A percentile compares a stretch with the other conserved stretches of the same genome.
These are phyloP conservation scores for Pseudonitzschia multistriata DNA, from an alignment of 108 stramenopile genomes.

Conservation along the genomic window DNA sequence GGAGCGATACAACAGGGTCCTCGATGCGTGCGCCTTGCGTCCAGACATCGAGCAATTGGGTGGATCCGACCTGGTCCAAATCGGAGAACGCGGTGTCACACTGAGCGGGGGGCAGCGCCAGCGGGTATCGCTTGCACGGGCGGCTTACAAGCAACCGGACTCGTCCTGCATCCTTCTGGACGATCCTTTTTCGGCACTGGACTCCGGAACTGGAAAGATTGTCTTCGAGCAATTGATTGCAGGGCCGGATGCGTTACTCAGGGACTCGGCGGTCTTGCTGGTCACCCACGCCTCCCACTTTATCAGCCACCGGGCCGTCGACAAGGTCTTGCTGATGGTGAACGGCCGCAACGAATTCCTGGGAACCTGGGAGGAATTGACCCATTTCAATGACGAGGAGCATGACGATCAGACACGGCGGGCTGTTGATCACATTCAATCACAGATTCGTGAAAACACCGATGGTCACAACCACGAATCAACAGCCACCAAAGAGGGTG, in stretches of 20 bases:
- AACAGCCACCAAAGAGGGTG: constrained; percentile 1
- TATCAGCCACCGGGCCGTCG: constrained; percentile 48
- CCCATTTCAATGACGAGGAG: constrained; percentile 27
- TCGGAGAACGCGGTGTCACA: constrained; percentile 94
- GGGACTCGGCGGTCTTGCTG: constrained; percentile 65
- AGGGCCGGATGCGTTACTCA: constrained; percentile 39
- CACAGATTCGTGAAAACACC: constrained; percentile 68
- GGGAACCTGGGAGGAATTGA: constrained; percentile 75
- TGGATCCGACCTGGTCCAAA: constrained; percentile 71
- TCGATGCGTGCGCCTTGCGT: constrained; percentile 81
- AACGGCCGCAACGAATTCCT: constrained; percentile 62
- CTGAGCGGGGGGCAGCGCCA: constrained; percentile 86
- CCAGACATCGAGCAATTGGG: constrained; percentile 69
- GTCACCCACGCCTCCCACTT: constrained; percentile 92
- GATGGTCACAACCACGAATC: background rate
- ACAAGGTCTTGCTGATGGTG: constrained; percentile 70
- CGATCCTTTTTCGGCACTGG: constrained; percentile 92
- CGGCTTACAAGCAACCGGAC: constrained; percentile 59
- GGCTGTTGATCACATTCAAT: constrained; percentile 70
- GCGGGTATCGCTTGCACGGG: constrained; percentile 71
- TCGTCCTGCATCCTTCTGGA: constrained; percentile 79
- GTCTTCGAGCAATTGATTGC: constrained; percentile 80
- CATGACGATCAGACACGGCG: constrained; percentile 46
- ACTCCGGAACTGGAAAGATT: constrained; percentile 75
- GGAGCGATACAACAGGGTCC: constrained; percentile 77